Base-by-base conservation (phyloP, 805 yeast species). In the Lipomyces starkeyi region DNA sequence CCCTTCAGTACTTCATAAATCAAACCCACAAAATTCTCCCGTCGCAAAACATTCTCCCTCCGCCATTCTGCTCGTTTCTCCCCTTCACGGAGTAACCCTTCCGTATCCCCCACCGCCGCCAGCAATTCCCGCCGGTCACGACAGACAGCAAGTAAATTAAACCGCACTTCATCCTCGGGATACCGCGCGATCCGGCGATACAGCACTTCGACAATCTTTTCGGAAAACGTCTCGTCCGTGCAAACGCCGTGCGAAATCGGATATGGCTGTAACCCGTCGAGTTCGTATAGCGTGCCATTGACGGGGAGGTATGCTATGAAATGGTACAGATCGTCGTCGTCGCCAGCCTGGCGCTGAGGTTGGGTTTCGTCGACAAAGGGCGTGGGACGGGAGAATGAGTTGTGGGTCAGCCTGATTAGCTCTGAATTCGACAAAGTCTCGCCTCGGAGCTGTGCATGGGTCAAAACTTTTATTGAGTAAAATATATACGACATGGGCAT, bases 361-460 rank as follows among this genome's bases (percentile, higher is more conserved):
- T 72, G 69, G 8, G 70, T 66, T 35, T 84, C 88, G 72, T 83
- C 85, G 6, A 82, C 79, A 60, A 86, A 82, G 43, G 86, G 80
- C 47, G 80, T 77, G 8, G 91, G 90, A 0, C 86, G 75, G 2
- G 87, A 79, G 76, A 88, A 88, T 25, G 89, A 86, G 76, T 88
- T 88, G 76, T 88, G 91, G 4, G 83, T 84, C 8, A 77, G 71
- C 59, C 90, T 79, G 57, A 88, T 85, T 62, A 80, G 76, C 34
- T 87, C 89, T 53, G 88, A 85, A 74, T 86, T 86, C 14, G 87
- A 82, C 52, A 88, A 80, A 2, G 88, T 83, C 63, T 88, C 91
- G 3, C 91, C 91, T 49, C 84, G 80, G 75, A 87, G 65, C 71
- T 66, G 14, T 22, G 8, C 13, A 29, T 59, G 32, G 11, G 64